Base-by-base conservation (phyloP, 176 grass and related monocot species). In the Tillandsia fasciculata region DNA sequence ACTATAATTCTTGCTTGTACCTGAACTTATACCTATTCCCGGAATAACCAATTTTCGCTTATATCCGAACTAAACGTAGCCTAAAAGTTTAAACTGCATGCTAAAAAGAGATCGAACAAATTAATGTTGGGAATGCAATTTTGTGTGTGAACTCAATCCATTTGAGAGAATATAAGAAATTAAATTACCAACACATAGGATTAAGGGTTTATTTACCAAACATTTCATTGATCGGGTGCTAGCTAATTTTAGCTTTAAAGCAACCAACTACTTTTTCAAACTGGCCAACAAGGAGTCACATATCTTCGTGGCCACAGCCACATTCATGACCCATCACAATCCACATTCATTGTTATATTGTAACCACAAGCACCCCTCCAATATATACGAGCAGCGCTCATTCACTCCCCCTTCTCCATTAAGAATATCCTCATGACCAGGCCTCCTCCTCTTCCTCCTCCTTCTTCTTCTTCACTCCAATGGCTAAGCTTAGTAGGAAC, bases 401-500 rank as follows among this genome's bases (percentile, higher is more conserved):
- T 61, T 61, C 15, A 23, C 22, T 20, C 15, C n/a, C 22, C 56
- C n/a, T 61, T 68, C 20, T 68, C 20, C 15, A 9, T 57, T 26
- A 54, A 15, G 51, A 29, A 18, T 69, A 70, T 54, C 48, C 49
- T 76, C 23, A 57, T 64, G 12, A 70, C 20, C 53, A 84, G 81
- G 77, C 1, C 82, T 74, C 26, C 59, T 69, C 76, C 86, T 79
- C 81, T 88, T 71, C 33, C 33, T 1, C 1, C 83, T 65, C 22
- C 65, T 68, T 77, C 86, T 79, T 79, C 88, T 70, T 78, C 89
- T 22, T 92, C 86, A 7, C 66, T 63, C 0, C 87, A 80, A 50
- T 99, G 92, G 89, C 78, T 93, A 80, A 99, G 90, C 80, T 68
- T 99, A 76, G 80, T 99, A 66, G 94, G 82, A 0, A 86, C 89